These are phyloP conservation scores for Nyctanthes arbortristis DNA, from an alignment of 257 asterid species.

Conservation along the genomic window DNA sequence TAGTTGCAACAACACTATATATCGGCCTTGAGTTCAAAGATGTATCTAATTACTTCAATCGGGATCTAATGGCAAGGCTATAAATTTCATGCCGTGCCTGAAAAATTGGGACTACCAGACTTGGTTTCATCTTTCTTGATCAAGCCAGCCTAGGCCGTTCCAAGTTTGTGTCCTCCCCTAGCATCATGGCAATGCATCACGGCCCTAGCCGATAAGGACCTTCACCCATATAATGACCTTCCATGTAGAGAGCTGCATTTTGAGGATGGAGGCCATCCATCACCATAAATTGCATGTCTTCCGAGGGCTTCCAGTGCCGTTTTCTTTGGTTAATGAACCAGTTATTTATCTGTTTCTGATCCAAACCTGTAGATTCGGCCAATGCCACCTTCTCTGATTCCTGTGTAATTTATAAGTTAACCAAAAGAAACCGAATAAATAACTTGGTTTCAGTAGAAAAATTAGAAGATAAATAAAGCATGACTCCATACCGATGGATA, in stretches of 20 bases:
- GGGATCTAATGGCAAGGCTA: background rate
- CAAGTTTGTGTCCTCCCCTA: background rate
- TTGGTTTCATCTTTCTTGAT: too few relatives aligned
- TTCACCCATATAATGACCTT: constrained; percentile 76
- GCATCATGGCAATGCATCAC: constrained; percentile 23
- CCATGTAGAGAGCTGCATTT: constrained; percentile 80
- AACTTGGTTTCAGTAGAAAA: background rate
- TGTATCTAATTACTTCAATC: background rate
- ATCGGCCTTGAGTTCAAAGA: background rate
- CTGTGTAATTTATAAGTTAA: constrained; percentile 33
- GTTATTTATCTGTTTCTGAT: constrained; percentile 90
- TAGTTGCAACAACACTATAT: background rate
- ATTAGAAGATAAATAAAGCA: background rate
- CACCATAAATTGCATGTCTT: constrained; percentile 96
- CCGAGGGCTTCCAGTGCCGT: constrained; percentile 96
- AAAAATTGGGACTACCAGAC: background rate
- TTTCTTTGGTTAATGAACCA: constrained; percentile 97
- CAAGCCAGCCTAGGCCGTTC: background rate
- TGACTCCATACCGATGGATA: constrained; percentile 70
- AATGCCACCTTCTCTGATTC: constrained; percentile 92
- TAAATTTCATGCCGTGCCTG: constrained; percentile 1
- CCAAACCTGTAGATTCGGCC: constrained; percentile 93
- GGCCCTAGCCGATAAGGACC: constrained; percentile 85
- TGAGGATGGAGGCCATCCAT: constrained; percentile 83
- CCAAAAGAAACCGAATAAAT: background rate